These are phyloP conservation scores for Vachellia pachyceras DNA, from an alignment of 306 rosid species.

Conservation along the genomic window DNA sequence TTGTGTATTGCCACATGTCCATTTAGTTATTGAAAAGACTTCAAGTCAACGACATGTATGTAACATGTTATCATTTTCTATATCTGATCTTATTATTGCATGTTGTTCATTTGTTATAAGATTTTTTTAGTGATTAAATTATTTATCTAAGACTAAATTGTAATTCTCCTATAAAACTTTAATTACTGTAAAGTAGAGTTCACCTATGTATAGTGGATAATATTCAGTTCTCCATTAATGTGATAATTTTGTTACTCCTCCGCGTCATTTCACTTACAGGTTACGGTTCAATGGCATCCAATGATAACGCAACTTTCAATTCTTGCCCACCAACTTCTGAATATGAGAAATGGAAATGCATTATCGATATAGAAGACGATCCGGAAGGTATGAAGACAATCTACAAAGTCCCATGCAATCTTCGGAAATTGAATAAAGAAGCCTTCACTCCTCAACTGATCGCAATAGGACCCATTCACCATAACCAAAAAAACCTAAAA, in stretches of 20 bases:
- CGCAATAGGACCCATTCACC: slow-evolving; percentile 54
- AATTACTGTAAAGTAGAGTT: no score
- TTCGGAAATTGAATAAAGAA: slow-evolving; percentile 37
- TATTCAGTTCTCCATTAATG: neutral
- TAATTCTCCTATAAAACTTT: no score
- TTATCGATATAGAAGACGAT: slow-evolving; percentile 17
- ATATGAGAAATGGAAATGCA: slow-evolving; percentile 30
- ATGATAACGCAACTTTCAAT: neutral
- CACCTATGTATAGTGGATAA: no score
- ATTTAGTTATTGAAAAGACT: no score
- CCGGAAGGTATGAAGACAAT: slow-evolving; percentile 32
- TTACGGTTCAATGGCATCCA: neutral
- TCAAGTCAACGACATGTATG: no score
- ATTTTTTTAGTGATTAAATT: no score
- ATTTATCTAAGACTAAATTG: no score
- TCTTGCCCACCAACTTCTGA: slow-evolving; percentile 20
- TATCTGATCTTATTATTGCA: no score
- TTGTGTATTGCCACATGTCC: no score
- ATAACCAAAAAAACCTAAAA: neutral
- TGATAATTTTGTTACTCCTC: neutral
- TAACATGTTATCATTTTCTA: no score
- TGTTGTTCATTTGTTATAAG: no score
- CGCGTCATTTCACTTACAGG: neutral
- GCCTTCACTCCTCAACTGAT: neutral
- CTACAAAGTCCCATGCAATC: slow-evolving; percentile 50